Percentiles rank a stretch among this genome's conserved stretches.
These are phyloP conservation scores for Cytospora chrysosperma DNA, from an alignment of 2,329 filamentous ascomycete genomes.

Conservation along the genomic window DNA sequence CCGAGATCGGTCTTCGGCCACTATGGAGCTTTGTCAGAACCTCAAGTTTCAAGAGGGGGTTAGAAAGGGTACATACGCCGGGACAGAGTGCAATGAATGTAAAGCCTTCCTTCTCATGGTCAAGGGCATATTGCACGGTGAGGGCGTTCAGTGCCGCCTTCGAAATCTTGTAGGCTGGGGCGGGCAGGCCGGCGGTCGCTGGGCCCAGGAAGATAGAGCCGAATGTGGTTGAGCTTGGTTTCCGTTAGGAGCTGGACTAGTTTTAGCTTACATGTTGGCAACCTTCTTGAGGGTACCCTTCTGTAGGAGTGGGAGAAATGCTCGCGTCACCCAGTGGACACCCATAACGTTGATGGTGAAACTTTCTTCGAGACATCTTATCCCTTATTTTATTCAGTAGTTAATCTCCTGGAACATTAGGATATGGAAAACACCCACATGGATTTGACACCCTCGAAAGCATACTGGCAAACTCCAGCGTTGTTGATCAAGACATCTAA, in stretches of 20 bases:
- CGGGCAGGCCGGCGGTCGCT: conserved; percentile 37
- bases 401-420: neutral
- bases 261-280: conserved; percentile 39
- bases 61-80: conserved; percentile 37
- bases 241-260: neutral
- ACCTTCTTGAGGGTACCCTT: conserved; percentile 38
- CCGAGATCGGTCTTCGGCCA: neutral
- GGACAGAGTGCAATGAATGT: conserved; percentile 45
- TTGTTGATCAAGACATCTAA: conserved; percentile 40
- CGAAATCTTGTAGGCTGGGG: conserved; percentile 32
- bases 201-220: conserved; percentile 25
- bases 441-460: neutral
- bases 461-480: neutral
- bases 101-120: conserved; percentile 42
- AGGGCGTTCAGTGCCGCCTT: conserved; percentile 50
- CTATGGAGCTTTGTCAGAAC: neutral
- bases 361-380: conserved; percentile 30
- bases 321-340: neutral
- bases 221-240: conserved; percentile 19
- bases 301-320: neutral
- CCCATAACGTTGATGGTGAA: conserved; percentile 31
- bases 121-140: conserved; percentile 43
- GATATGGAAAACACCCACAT: neutral
- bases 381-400: conserved; percentile 40
- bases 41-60: too few species aligned